Evolutionary conservation across 352 stramenopile genomes (phyloP).

Genomic region (Phytophthora cryptogea): DNA sequence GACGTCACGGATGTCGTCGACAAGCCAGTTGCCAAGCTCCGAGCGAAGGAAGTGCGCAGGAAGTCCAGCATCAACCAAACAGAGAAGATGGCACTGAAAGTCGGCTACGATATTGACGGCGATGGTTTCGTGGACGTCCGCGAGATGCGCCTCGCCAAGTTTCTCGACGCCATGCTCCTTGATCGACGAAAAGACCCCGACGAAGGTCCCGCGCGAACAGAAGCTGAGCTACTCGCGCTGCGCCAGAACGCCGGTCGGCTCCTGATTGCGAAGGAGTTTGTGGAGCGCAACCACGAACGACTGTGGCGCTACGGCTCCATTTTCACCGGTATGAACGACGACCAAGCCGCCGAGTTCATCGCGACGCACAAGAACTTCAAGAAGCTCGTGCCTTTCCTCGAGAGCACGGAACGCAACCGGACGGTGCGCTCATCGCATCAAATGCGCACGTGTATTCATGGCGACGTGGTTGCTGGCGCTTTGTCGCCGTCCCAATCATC

Average conservation of each 20-base stretch:
- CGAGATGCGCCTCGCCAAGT: constrained; percentile 71
- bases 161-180: constrained; percentile 59
- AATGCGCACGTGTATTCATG: constrained; percentile 41
- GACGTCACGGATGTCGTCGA: constrained; percentile 53
- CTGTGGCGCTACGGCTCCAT: constrained; percentile 68
- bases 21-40: constrained; percentile 13
- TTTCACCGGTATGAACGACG: constrained; percentile 65
- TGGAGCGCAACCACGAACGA: constrained; percentile 67
- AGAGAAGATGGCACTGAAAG: constrained; percentile 13
- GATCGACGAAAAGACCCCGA: constrained; percentile 30
- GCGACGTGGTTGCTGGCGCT: constrained; percentile 2
- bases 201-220: constrained; percentile 19
- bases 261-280: constrained; percentile 72
- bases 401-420: constrained; percentile 62
- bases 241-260: constrained; percentile 54
- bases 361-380: constrained; percentile 69
- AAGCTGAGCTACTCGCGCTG: constrained; percentile 51
- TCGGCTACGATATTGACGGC: constrained; percentile 68
- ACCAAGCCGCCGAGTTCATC: constrained; percentile 67
- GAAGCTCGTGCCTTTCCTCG: constrained; percentile 64
- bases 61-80: constrained; percentile 8
- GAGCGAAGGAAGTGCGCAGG: constrained; percentile 10
- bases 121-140: constrained; percentile 68
- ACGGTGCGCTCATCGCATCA: constrained; percentile 63
- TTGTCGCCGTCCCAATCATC: background rate